Base-by-base conservation (phyloP, 2,329 filamentous ascomycete genomes). In the Ceratocystis diversiconidia region DNA sequence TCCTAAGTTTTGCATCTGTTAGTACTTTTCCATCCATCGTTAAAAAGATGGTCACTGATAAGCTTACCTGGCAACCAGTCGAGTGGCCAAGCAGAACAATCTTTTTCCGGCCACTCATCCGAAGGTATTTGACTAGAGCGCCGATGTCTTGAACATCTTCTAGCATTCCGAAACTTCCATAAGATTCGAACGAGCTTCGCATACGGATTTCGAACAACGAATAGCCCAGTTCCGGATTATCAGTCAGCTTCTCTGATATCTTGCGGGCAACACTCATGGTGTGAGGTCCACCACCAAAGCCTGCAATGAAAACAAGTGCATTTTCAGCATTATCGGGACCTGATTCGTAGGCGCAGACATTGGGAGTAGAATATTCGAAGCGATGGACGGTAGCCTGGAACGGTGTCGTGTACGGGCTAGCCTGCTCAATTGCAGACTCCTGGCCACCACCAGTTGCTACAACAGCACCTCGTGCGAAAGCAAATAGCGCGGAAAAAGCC, bases 221-320 rank as follows among this genome's bases (percentile, higher is more conserved):
- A 70, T 79, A 84, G 68, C 72, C 71, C 32, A 79, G 71, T 10
- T 74, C 73, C 1, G 71, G 68, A 5, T 73, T 68, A 4, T 73
- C 67, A 68, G 77, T 75, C 3, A 83, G 72, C 61, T 73, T 73
- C 50, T 73, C 72, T 17, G 80, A 79, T 65, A 85, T 73, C 1
- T 73, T 71, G 3, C 78, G 76, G 62, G 79, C 75, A 67, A 87
- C 89, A 0, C 79, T 75, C 7, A 87, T 79, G 0, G 84, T 85
- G 68, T 87, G 82, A 67, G 87, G 82, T 1, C 86, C 86, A 73
- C 90, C 88, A 46, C 80, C 80, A 17, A 91, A 80, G 44, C 88
- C 88, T 68, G 85, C 86, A 68, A 90, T 80, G 75, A 87, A 88
- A 68, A 90, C 74, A 65, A 90, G 74, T 2, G 83, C 85, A 73